Base-by-base conservation (phyloP, 1,139 yeast species). In the Debaryomyces coudertii region DNA sequence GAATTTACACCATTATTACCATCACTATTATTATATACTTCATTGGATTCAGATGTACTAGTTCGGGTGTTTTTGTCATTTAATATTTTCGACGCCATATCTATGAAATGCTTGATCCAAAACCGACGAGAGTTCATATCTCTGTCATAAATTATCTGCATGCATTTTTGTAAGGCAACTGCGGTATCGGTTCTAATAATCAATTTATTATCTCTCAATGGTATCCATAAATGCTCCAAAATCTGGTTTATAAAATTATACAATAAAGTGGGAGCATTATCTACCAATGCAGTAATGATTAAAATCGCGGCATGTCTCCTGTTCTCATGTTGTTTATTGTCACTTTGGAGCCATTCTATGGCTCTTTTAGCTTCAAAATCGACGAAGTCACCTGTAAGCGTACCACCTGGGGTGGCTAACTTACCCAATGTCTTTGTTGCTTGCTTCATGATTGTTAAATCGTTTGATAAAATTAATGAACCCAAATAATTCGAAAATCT, bases 291-390 rank as follows among this genome's bases (percentile, higher is more conserved):
- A 11, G 87, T 81, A 39, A 93, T 80, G 47, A 90, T 85, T 46
- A 93, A 73, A 15, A 93, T 85, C 0, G 98, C 96, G 0, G 97
- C 97, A 63, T 90, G 97, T 52, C 96, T 80, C 57, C 95, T 79
- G 45, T 80, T 80, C 56, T 90, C 97, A 49, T 72, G 73, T 58
- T 87, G 92, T 54, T 89, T 85, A 54, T 86, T 92, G 42, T 81
- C 83, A 18, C 85, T 76, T 47, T 87, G 92, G 29, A 93, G 76
- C 95, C 97, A 87, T 63, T 93, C 98, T 44, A 92, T 76, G 39
- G 97, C 90, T 46, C 90, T 77, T 59, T 87, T 88, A 9, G 95
- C 95, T 62, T 93, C 97, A 56, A 83, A 87, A 53, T 92, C 97
- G 24, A 93, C 97, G 64, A 93, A 86, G 47, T 90, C 97, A 0